Conservation (phyloP, 345 rosid genomes). For the Dovyalis caffra region DNA sequence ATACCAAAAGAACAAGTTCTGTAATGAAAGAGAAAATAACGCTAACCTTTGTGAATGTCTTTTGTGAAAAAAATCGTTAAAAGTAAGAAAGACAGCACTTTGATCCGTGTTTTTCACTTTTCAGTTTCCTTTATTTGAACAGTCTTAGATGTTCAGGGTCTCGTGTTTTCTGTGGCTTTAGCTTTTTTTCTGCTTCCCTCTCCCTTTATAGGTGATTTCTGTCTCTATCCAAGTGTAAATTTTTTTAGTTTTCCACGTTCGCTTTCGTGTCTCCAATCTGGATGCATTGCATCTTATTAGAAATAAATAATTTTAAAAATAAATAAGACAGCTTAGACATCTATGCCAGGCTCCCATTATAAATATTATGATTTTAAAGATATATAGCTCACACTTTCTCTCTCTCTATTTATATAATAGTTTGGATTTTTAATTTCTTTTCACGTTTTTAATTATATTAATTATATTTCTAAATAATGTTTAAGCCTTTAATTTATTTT, state of each 20-base stretch:
- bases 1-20: not conserved
- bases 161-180: not conserved
- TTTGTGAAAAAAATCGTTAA: not conserved
- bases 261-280: not conserved
- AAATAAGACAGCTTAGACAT: too few relatives aligned
- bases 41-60: not conserved
- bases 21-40: not conserved
- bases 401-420: too few relatives aligned
- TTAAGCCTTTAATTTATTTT: too few relatives aligned
- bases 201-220: not conserved
- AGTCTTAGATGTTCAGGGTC: not conserved
- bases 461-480: too few relatives aligned
- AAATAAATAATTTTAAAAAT: not conserved
- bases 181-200: not conserved
- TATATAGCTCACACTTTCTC: too few relatives aligned
- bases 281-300: not conserved
- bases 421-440: too few relatives aligned
- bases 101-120: not conserved
- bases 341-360: too few relatives aligned
- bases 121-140: not conserved
- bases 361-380: too few relatives aligned
- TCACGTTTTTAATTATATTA: too few relatives aligned
- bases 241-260: not conserved
- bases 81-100: not conserved
- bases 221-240: not conserved